Base-by-base conservation (phyloP, 768 basidiomycete species). In the Tubosaeta sp. region DNA sequence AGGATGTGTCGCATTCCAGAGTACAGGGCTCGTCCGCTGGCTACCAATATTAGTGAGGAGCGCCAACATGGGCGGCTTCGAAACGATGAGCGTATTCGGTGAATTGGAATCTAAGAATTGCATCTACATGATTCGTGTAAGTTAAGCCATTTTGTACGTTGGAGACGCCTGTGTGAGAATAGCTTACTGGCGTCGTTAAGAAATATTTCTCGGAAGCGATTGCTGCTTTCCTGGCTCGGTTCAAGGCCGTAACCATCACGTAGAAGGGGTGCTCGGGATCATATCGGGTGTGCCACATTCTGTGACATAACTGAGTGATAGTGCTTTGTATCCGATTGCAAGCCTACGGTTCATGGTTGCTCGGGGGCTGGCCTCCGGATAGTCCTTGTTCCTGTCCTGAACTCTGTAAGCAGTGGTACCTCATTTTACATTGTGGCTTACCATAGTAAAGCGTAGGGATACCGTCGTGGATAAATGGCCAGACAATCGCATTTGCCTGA, bases 251-350 rank as follows among this genome's bases (percentile, higher is more conserved):
- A 43, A 81, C 68, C 56, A 78, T 77, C 50, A 64, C 59, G 13
- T 80, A 73, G 26, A 82, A 73, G 2, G 79, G 74, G 47, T 78
- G 76, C 46, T 79, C 71, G 17, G 75, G 72, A 27, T 68, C 65
- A 61, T 83, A 87, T 26, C 71, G 76, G 5, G 81, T 76, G 7
- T 76, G 70, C 86, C 85, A 87, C 26, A 86, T 73, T 8, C 83
- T 84, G 43, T 4, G 46, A n/a, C 32, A 10, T n/a, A 44, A 25
- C 16, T 65, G 12, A 64, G 51, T 17, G 26, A 32, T 19, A 7
- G 16, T 11, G 14, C 12, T 17, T 4, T 4, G n/a, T 47, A 17
- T 8, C 27, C 16, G 22, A 17, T n/a, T 16, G 16, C 11, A 34
- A 44, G 52, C 69, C 46, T 51, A 77, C 76, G 80, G 74, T 60